Evolutionary conservation across 75 land plant species (phyloP), one percentile per base, ranked within the genome.

Genomic region (Pseudotsuga menziesii): DNA sequence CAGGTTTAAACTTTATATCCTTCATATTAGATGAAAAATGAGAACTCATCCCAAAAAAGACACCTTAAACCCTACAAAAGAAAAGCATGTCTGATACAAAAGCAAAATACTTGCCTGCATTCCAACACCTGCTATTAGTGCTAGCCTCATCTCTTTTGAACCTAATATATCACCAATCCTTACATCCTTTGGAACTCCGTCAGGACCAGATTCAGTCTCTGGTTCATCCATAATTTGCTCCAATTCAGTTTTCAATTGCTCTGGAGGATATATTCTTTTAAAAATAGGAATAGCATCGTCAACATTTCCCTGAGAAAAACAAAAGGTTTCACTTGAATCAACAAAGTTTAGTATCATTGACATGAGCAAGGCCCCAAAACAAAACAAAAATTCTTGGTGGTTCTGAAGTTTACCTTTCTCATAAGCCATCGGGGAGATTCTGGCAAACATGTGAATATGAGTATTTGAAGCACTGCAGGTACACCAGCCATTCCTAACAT

Each of bases 381-480:
- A 17, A 64, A 64, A 32, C 3, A 75, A 8, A 8, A 32, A 61
- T 35, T 27, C 23, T 23, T 5, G 39, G 52, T 78, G 32, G 12
- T 36, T 72, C 35, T 58, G 19, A 48, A 44, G 56, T 62, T 56
- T 22, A 79, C 91, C 83, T 82, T 44, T 81, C 89, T 82, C 63
- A 78, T 82, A 25, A 93, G 85, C 89, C 89, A 93, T 54, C 95
- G 80, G 14, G 95, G 95, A 56, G 95, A 93, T 75, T 93, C 95
- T 29, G 95, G 95, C 76, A 93, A 84, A 25, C 58, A 84, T 9
- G 86, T 27, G 88, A 93, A 87, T n/a, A 91, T 55, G 2, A 86
- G 7, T 48, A 83, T 86, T 57, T 93, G 96, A 48, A 91, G 56
- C 8, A 89, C 66, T 41, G 95, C 89, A 61, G 95, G 95, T 72